These are phyloP conservation scores for Conoideocrella luteorostrata DNA, from an alignment of 2,329 filamentous ascomycete species.

Conservation along the genomic window DNA sequence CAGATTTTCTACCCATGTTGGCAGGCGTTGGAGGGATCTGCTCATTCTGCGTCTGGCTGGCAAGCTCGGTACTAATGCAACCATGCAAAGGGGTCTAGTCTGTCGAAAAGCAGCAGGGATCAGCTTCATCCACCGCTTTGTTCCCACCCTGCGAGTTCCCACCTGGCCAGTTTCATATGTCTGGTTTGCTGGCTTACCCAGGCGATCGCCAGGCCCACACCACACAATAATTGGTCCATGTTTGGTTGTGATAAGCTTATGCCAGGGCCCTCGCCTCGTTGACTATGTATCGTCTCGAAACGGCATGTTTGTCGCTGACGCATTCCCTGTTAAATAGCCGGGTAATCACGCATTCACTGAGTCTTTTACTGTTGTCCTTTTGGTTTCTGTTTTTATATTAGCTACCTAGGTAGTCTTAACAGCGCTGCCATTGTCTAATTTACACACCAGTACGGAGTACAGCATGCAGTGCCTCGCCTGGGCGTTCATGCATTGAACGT, in stretches of 20 bases:
- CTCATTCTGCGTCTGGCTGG: too few species aligned
- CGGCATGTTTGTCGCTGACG: background rate
- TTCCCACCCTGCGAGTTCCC: background rate
- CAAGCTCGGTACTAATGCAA: too few species aligned
- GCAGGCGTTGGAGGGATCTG: too few species aligned
- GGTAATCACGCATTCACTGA: background rate
- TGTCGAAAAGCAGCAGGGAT: constrained; percentile 6
- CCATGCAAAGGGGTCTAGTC: constrained; percentile 2
- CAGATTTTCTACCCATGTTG: background rate
- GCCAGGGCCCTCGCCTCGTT: background rate
- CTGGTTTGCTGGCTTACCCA: constrained; percentile 4
- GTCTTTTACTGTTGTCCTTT: background rate
- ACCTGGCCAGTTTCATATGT: constrained; percentile 9
- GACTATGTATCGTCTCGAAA: constrained; percentile 1
- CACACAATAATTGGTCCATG: background rate
- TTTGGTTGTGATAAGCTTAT: background rate
- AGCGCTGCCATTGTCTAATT: constrained; percentile 3
- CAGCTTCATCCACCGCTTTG: background rate
- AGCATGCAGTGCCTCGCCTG: constrained; percentile 7
- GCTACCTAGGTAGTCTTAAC: constrained; percentile 1
- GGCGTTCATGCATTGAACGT: background rate
- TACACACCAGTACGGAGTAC: too few species aligned
- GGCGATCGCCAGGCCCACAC: background rate
- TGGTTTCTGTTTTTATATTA: background rate
- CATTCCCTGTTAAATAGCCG: background rate